Percentiles rank a stretch among this genome's conserved stretches.
These are phyloP conservation scores for Staphylotrichum longicolle DNA, from an alignment of 495 filamentous ascomycete genomes.

Conservation along the genomic window DNA sequence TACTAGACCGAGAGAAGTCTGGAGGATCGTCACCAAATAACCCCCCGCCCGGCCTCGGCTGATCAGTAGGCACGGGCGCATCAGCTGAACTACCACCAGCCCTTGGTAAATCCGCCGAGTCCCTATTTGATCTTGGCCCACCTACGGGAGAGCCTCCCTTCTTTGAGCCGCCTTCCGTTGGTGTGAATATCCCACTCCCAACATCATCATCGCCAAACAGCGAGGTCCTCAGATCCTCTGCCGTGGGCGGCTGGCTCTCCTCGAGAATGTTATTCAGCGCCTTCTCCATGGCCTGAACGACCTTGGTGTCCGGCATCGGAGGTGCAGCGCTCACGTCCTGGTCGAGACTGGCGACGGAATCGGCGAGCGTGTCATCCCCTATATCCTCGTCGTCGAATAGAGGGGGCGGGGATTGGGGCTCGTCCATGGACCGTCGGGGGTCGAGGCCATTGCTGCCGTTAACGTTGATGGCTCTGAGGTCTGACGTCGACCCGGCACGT, in stretches of 20 bases:
- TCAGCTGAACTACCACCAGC: slow-evolving; percentile 11
- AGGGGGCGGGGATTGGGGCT: slow-evolving; percentile 37
- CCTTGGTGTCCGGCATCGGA: slow-evolving; percentile 49
- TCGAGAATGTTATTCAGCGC: slow-evolving; percentile 95
- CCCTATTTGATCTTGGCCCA: slow-evolving; percentile 40
- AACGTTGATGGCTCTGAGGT: slow-evolving; percentile 36
- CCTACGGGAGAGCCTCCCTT: slow-evolving; percentile 20
- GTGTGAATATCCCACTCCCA: slow-evolving; percentile 49
- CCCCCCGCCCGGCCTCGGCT: slow-evolving; percentile 42
- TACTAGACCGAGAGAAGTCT: slow-evolving; percentile 34
- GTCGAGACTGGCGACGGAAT: slow-evolving; percentile 55
- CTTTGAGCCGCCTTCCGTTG: slow-evolving; percentile 44
- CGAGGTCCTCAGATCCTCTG: slow-evolving; percentile 60
- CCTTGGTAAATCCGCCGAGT: slow-evolving; percentile 53
- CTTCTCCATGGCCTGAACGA: slow-evolving; percentile 91
- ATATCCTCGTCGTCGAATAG: slow-evolving; percentile 57
- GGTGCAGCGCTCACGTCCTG: slow-evolving; percentile 38
- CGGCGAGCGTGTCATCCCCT: slow-evolving; percentile 51
- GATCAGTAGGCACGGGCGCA: background rate
- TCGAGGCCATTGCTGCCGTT: slow-evolving; percentile 39
- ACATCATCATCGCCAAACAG: slow-evolving; percentile 53
- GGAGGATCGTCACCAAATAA: slow-evolving; percentile 50
- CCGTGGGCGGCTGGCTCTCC: slow-evolving; percentile 56
- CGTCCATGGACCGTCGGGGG: slow-evolving; percentile 49
- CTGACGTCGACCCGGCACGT: slow-evolving; percentile 46